Evolutionary conservation across 768 basidiomycete genomes (phyloP).

Genomic region (Mycena olivaceomarginata): DNA sequence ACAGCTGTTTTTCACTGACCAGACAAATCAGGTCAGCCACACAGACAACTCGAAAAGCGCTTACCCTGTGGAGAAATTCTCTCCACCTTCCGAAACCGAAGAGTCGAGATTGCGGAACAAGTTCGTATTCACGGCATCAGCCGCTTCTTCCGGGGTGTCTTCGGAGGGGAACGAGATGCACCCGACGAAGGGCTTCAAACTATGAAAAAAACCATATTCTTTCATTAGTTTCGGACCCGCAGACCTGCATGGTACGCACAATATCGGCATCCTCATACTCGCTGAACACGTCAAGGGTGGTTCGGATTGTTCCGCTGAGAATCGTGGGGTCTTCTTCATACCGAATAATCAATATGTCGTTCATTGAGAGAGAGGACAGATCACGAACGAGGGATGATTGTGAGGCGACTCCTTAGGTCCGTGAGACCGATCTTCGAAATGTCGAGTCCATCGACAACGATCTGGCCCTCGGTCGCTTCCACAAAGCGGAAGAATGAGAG

Average conservation of each 20-base stretch:
- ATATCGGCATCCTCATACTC: conserved; percentile 92
- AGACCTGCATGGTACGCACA: conserved; percentile 55
- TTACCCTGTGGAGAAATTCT: conserved; percentile 93
- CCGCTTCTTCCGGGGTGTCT: conserved; percentile 66
- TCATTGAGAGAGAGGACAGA: too few species aligned
- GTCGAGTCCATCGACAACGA: conserved; percentile 78
- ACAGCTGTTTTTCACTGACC: conserved; percentile 81
- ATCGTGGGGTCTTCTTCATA: conserved; percentile 89
- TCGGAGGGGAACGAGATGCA: conserved; percentile 86
- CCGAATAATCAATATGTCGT: background rate
- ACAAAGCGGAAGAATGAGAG: conserved; percentile 92
- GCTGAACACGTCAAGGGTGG: conserved; percentile 91
- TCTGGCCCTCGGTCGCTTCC: conserved; percentile 79
- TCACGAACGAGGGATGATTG: conserved; percentile 82
- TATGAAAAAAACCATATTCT: background rate
- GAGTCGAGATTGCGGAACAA: conserved; percentile 87
- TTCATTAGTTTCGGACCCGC: too few species aligned
- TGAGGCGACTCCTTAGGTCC: conserved; percentile 80
- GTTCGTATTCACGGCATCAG: conserved; percentile 77
- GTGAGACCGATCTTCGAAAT: conserved; percentile 81
- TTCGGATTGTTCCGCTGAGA: conserved; percentile 87
- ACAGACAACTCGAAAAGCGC: conserved; percentile 32
- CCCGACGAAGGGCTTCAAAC: conserved; percentile 89
- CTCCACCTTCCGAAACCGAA: conserved; percentile 87
- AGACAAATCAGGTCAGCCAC: background rate